phyloP scores from a whole-genome alignment of 768 basidiomycete species.

The Suillus hirtellus region DNA sequence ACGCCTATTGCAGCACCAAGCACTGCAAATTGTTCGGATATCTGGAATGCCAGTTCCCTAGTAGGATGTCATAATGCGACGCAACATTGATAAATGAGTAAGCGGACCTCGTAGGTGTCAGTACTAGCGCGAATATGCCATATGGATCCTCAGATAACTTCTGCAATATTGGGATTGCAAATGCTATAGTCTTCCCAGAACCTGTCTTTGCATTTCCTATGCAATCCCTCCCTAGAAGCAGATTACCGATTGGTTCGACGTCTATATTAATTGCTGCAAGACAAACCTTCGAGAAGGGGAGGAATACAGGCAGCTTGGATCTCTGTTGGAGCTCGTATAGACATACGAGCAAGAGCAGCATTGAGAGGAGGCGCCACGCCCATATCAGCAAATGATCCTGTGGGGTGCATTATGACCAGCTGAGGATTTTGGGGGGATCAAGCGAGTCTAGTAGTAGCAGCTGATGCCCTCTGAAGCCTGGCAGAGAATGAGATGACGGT shows the following conservation, averaged over 20 bases:
- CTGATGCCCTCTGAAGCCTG: too few species aligned
- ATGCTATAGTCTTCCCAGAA: slow-evolving; percentile 96
- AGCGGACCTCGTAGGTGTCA: slow-evolving; percentile 90
- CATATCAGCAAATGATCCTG: slow-evolving; percentile 51
- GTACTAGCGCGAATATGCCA: slow-evolving; percentile 88
- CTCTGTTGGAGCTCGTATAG: slow-evolving; percentile 81
- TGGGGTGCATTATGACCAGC: slow-evolving; percentile 18
- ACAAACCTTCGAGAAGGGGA: slow-evolving; percentile 71
- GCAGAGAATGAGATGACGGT: too few species aligned
- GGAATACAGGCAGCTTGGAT: slow-evolving; percentile 92
- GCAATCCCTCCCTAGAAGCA: slow-evolving; percentile 81
- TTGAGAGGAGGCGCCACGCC: slow-evolving; percentile 63
- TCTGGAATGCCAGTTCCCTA: slow-evolving; percentile 97
- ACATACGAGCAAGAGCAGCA: slow-evolving; percentile 73
- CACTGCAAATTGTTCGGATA: slow-evolving; percentile 93
- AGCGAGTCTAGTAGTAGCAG: neutral
- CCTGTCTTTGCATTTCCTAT: slow-evolving; percentile 98
- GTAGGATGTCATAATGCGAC: slow-evolving; percentile 4
- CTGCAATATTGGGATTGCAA: slow-evolving; percentile 93
- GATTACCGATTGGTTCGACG: neutral
- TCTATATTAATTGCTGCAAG: neutral
- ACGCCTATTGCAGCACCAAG: slow-evolving; percentile 81
- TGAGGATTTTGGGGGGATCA: slow-evolving; percentile 18
- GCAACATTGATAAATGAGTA: neutral
- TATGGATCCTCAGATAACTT: slow-evolving; percentile 86